Evolutionary conservation across 176 grass and related monocot species (phyloP).

Genomic region (Coix lacrymajobi): DNA sequence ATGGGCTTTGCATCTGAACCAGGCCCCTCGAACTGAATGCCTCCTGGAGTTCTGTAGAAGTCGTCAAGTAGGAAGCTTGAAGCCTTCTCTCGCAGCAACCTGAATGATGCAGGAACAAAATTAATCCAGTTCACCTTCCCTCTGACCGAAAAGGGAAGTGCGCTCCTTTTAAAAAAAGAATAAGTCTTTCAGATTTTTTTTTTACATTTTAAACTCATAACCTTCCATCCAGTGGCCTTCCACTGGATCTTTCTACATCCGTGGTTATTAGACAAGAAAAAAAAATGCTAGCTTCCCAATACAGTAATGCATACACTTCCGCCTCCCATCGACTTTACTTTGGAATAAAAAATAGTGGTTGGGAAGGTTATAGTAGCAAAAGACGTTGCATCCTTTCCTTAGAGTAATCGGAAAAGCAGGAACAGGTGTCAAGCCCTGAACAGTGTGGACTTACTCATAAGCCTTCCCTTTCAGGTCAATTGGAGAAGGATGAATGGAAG

Average conservation of each 20-base stretch:
- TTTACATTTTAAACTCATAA: too few relatives aligned
- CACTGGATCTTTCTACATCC: too few relatives aligned
- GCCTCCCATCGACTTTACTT: too few relatives aligned
- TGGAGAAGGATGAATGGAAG: slow-evolving; percentile 61
- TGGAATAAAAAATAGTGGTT: too few relatives aligned
- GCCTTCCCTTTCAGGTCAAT: slow-evolving; percentile 75
- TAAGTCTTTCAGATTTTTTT: too few relatives aligned
- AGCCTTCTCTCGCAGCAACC: slow-evolving; percentile 53
- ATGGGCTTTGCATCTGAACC: slow-evolving; percentile 53
- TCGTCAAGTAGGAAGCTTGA: slow-evolving; percentile 68
- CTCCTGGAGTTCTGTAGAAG: slow-evolving; percentile 54
- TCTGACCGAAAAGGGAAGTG: too few relatives aligned
- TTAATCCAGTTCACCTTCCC: not conserved
- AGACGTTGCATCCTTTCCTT: not conserved
- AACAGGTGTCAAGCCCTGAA: not conserved
- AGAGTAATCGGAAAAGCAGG: not conserved
- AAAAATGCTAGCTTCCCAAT: too few relatives aligned
- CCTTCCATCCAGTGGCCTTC: too few relatives aligned
- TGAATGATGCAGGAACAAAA: slow-evolving; percentile 3
- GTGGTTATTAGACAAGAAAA: too few relatives aligned
- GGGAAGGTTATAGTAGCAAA: too few relatives aligned
- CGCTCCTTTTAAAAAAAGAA: too few relatives aligned
- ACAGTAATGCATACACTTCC: too few relatives aligned
- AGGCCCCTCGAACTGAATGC: slow-evolving; percentile 55
- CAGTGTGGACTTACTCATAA: slow-evolving; percentile 40